Evolutionary conservation across 225 moss, liverwort and hornwort species (phyloP), one percentile per base, ranked within the genome.

Genomic region (Asterella californica): DNA sequence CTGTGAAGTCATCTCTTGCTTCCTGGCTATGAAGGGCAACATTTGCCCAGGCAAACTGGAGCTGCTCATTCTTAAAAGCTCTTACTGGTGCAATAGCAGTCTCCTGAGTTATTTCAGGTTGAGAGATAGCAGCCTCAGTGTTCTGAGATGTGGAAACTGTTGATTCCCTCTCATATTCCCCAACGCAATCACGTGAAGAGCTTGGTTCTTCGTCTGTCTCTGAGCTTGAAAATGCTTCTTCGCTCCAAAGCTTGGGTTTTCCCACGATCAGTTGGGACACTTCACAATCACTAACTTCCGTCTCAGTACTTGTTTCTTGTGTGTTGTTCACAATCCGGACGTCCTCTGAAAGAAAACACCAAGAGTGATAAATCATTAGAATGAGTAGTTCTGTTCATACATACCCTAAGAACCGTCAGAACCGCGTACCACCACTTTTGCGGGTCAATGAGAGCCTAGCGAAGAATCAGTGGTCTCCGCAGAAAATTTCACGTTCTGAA

Each of bases 191-290:
- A 18, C 62, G 45, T 21, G 65, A 66, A 19, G 68, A 9, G 29
- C 67, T 34, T 47, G 72, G 15, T 59, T 78, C 75, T 9, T 81
- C 83, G 6, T 81, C 83, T 8, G 47, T 8, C 17, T 83, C 86
- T n/a, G 86, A 86, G 48, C 80, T 75, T n/a, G 86, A 86, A 60
- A 54, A 86, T 30, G 52, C 65, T 74, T 83, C 83, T 32, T 86
- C 86, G 32, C 83, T 83, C 86, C 83, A 83, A 21, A 76, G 78
- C 70, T 70, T 77, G 49, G 68, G 29, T 34, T 86, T 82, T 70
- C 38, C 70, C 72, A 45, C 82, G n/a, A 19, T 36, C 15, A 34
- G 6, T 54, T 64, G 33, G 66, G 34, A 68, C 30, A 17, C 33
- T 17, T 27, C 10, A 24, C 12, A 49, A 59, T n/a, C 49, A 59